A percentile compares a stretch with the other conserved stretches of the same genome.
These are phyloP conservation scores for Neocallimastix lanati DNA, from an alignment of 192 early-diverging fungal genomes.

Conservation along the genomic window DNA sequence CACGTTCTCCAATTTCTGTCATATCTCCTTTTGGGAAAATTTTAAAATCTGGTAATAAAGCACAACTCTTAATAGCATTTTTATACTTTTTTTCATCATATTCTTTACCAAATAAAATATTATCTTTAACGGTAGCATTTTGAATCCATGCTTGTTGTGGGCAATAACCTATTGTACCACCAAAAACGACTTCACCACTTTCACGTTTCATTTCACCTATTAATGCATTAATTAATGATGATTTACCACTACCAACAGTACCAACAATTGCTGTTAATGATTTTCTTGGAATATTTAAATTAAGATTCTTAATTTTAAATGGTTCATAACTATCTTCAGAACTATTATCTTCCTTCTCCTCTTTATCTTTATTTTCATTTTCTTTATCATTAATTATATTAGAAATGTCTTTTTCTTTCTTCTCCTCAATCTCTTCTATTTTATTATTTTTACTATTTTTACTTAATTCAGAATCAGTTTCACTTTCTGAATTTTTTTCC, in stretches of 20 bases:
- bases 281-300: slow-evolving; percentile 22
- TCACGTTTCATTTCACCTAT: slow-evolving; percentile 60
- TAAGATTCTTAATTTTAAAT: slow-evolving; percentile 6
- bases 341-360: not conserved
- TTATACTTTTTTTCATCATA: slow-evolving; percentile 61
- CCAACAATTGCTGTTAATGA: slow-evolving; percentile 65
- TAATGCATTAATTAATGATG: slow-evolving; percentile 61
- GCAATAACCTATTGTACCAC: slow-evolving; percentile 53
- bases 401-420: slow-evolving; percentile 1
- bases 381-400: not conserved
- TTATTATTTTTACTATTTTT: not conserved
- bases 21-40: slow-evolving; percentile 62
- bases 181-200: slow-evolving; percentile 31
- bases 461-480: not conserved
- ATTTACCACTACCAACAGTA: slow-evolving; percentile 67
- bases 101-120: slow-evolving; percentile 65
- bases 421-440: not conserved
- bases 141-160: too few relatives aligned
- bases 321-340: not conserved
- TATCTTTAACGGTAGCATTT: too few relatives aligned
- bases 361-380: not conserved
- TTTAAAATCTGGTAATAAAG: slow-evolving; percentile 66
- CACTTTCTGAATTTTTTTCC: slow-evolving; percentile 1
- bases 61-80: slow-evolving; percentile 65
- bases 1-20: too few relatives aligned